These are phyloP conservation scores for Buddleja alternifolia DNA, from an alignment of 257 asterid species.

Conservation along the genomic window DNA sequence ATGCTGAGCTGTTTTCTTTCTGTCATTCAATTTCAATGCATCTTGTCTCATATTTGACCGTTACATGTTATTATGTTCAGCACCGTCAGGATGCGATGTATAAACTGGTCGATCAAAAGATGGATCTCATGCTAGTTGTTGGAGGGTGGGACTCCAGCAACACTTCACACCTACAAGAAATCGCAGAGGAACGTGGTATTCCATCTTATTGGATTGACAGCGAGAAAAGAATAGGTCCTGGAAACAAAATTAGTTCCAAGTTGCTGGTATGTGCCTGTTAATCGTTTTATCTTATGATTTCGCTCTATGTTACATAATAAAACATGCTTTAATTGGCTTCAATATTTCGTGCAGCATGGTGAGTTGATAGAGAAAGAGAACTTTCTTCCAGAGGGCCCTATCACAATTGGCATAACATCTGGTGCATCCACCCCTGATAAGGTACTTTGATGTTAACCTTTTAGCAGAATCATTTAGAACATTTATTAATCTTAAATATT, in stretches of 20 bases:
- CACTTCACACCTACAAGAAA: constrained; percentile 98
- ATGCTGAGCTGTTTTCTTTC: not conserved
- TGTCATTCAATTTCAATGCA: constrained; percentile 9
- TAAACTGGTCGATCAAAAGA: constrained; percentile 74
- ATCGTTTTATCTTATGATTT: constrained; percentile 11
- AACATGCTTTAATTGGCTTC: constrained; percentile 3
- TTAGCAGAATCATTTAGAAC: too few species aligned
- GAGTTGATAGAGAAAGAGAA: constrained; percentile 94
- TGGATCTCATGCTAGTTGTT: constrained; percentile 89
- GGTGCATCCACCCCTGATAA: constrained; percentile 99
- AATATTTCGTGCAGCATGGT: constrained; percentile 68
- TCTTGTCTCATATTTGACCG: constrained; percentile 26
- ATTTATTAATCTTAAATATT: too few species aligned
- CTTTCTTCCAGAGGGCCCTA: constrained; percentile 87
- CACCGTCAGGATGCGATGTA: constrained; percentile 99
- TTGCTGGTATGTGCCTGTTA: constrained; percentile 58
- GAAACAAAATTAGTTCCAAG: constrained; percentile 80
- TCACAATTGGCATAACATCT: constrained; percentile 89
- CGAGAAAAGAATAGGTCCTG: constrained; percentile 90
- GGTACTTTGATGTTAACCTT: constrained; percentile 42
- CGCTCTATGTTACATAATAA: not conserved
- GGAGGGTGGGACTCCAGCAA: constrained; percentile 99
- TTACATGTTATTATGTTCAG: constrained; percentile 43
- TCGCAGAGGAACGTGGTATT: constrained; percentile 86
- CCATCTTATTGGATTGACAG: constrained; percentile 97